phyloP scores from a whole-genome alignment of 2,329 filamentous ascomycete genomes.

The Dactylellina leptospora region DNA sequence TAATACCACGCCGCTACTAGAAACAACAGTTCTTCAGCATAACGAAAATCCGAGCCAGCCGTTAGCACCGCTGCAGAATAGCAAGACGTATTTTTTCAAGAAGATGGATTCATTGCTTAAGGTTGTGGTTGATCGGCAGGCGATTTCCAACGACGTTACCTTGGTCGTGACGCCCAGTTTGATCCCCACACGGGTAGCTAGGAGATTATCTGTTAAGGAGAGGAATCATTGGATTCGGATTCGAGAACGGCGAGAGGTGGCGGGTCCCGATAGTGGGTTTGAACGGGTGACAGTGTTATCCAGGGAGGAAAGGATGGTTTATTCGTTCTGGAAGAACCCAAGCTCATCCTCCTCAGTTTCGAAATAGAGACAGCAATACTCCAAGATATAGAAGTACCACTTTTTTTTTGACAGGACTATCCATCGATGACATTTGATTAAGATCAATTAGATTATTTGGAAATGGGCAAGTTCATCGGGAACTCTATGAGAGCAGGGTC shows the following conservation, averaged over 20 bases:
- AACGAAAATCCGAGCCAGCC: conserved; percentile 20
- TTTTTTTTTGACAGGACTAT: too few relatives aligned
- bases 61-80: conserved; percentile 2
- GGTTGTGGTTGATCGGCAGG: conserved; percentile 2
- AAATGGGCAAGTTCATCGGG: too few relatives aligned
- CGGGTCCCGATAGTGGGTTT: background rate
- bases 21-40: conserved; percentile 15
- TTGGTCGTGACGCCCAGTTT: conserved; percentile 2
- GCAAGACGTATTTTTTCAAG: conserved; percentile 18
- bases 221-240: conserved; percentile 14
- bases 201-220: conserved; percentile 1
- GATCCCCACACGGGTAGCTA: conserved; percentile 1
- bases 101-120: conserved; percentile 20
- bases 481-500: too few relatives aligned
- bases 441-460: too few relatives aligned
- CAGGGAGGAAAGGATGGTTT: background rate
- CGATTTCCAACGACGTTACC: background rate
- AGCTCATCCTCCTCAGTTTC: background rate
- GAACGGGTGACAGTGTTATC: background rate
- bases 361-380: too few relatives aligned
- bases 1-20: conserved; percentile 18
- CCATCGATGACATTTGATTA: too few relatives aligned
- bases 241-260: conserved; percentile 1
- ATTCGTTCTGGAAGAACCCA: background rate
- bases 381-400: too few relatives aligned